Percentiles rank a stretch among this genome's conserved stretches.
phyloP scores from a whole-genome alignment of 1,284 basidiomycete genomes.

The Retiboletus flavoniger region DNA sequence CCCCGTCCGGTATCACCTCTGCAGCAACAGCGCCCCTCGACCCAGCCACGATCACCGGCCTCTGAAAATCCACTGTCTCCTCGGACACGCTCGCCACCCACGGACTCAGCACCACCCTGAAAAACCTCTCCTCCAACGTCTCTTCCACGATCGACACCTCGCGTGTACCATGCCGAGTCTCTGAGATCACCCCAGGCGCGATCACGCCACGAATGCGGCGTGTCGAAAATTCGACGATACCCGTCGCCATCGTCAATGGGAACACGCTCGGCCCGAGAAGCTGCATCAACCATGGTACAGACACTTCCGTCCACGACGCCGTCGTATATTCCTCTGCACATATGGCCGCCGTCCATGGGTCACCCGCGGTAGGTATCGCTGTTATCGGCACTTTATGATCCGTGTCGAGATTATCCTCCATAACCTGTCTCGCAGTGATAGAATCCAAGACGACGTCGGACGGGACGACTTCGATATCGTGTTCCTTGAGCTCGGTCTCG shows the following conservation, averaged over 20 bases:
- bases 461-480: conserved; percentile 27
- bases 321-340: conserved; percentile 29
- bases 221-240: conserved; percentile 49
- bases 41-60: conserved; percentile 19
- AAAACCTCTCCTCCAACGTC: conserved; percentile 18
- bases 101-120: conserved; percentile 28
- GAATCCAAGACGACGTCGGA: conserved; percentile 32
- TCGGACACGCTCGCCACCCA: conserved; percentile 26
- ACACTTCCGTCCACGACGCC: conserved; percentile 30
- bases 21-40: conserved; percentile 11
- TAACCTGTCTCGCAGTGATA: conserved; percentile 30
- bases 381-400: conserved; percentile 15
- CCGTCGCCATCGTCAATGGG: conserved; percentile 47
- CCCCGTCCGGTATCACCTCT: conserved; percentile 1
- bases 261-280: conserved; percentile 48
- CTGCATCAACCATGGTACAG: conserved; percentile 30
- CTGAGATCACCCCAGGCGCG: conserved; percentile 31
- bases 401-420: conserved; percentile 31
- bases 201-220: conserved; percentile 41
- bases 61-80: conserved; percentile 22
- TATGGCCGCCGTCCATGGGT: conserved; percentile 29
- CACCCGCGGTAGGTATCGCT: conserved; percentile 15
- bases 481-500: conserved; percentile 27
- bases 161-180: not conserved
- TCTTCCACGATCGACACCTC: conserved; percentile 30